Percentiles rank a stretch among this genome's conserved stretches.
Evolutionary conservation across 1,139 yeast species (phyloP).

Genomic region (Kluyveromyces sp.): DNA sequence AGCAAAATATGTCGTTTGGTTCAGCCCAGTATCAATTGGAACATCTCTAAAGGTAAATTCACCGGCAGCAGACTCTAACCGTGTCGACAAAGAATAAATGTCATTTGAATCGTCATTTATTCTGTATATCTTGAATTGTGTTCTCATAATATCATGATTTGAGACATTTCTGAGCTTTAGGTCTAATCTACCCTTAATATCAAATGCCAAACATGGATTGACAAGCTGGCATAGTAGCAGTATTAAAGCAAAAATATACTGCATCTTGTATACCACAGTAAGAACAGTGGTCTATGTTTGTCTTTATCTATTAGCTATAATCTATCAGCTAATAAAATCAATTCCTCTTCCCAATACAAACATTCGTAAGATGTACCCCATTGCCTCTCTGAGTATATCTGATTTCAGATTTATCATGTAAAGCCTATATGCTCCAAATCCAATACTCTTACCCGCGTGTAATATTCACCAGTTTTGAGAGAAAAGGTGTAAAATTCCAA

Average conservation of each 20-base stretch:
- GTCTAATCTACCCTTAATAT: constrained; percentile 20
- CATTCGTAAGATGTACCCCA: too few relatives aligned
- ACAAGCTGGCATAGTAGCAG: background rate
- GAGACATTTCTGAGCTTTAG: constrained; percentile 16
- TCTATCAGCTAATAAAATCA: too few relatives aligned
- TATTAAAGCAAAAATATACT: background rate
- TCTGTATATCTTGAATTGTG: constrained; percentile 18
- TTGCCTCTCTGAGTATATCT: too few relatives aligned
- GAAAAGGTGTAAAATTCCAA: too few relatives aligned
- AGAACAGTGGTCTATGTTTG: too few relatives aligned
- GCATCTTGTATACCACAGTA: too few relatives aligned
- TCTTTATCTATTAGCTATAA: too few relatives aligned
- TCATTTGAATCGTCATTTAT: background rate
- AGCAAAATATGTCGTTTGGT: constrained; percentile 24
- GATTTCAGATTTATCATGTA: too few relatives aligned
- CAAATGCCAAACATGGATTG: constrained; percentile 7
- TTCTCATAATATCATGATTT: constrained; percentile 16
- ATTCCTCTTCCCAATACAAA: too few relatives aligned
- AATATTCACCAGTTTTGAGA: too few relatives aligned
- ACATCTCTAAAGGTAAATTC: constrained; percentile 22
- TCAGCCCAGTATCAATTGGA: constrained; percentile 21
- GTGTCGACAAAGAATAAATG: constrained; percentile 14
- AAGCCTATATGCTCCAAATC: too few relatives aligned
- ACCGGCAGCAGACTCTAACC: constrained; percentile 19
- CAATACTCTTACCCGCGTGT: too few relatives aligned